Evolutionary conservation across 768 basidiomycete species (phyloP).

Genomic region (Rhizopogon sp.): DNA sequence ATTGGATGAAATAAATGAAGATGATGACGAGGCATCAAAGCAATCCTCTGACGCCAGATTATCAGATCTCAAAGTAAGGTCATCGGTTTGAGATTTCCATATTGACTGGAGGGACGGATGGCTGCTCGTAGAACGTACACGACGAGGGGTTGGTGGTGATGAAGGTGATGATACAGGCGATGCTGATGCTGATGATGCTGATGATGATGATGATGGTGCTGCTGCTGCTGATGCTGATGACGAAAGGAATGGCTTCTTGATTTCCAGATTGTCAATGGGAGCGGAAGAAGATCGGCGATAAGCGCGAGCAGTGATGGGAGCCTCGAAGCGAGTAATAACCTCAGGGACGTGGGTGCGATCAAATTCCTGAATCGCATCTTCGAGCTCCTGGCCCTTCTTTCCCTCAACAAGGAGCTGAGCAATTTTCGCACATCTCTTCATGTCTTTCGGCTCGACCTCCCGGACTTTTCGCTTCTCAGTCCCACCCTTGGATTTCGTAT

Average conservation of each 20-base stretch:
- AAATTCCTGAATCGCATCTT: conserved; percentile 58
- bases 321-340: conserved; percentile 68
- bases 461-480: conserved; percentile 29
- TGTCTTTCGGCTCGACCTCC: conserved; percentile 45
- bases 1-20: conserved; percentile 28
- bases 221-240: neutral
- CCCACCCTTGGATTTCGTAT: conserved; percentile 28
- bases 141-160: conserved; percentile 8
- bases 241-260: conserved; percentile 24
- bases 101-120: conserved; percentile 11
- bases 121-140: conserved; percentile 19
- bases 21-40: conserved; percentile 26
- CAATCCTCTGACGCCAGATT: conserved; percentile 17
- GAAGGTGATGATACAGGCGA: neutral
- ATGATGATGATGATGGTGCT: no score
- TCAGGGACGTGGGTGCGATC: conserved; percentile 48
- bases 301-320: conserved; percentile 65
- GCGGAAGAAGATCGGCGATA: conserved; percentile 68
- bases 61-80: conserved; percentile 1
- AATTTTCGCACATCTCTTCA: conserved; percentile 61
- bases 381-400: conserved; percentile 58
- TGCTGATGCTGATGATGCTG: no score
- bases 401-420: conserved; percentile 63
- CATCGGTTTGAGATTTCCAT: conserved; percentile 2
- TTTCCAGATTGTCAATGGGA: conserved; percentile 39